Evolutionary conservation across 441 rosid genomes (phyloP).

Genomic region (Breynia disticha): DNA sequence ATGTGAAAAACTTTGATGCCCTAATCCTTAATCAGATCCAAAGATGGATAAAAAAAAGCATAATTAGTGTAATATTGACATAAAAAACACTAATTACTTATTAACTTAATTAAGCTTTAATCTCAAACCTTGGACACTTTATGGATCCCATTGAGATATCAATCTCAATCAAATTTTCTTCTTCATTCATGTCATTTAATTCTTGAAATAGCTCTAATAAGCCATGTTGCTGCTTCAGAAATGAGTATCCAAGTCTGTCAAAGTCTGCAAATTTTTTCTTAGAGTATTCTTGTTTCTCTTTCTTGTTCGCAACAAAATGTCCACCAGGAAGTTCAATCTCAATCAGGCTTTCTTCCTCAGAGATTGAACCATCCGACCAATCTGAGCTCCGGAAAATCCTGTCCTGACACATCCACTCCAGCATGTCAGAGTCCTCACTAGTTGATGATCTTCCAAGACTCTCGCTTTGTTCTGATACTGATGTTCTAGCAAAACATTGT

Average conservation of each 20-base stretch:
- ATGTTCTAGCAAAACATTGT: neutral
- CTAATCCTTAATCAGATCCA: too few relatives aligned
- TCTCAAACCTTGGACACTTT: slow-evolving; percentile 67
- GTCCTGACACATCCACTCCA: slow-evolving; percentile 31
- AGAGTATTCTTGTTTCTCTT: slow-evolving; percentile 15
- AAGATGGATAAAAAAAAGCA: too few relatives aligned
- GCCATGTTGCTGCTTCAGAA: slow-evolving; percentile 22
- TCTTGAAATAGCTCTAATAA: slow-evolving; percentile 43
- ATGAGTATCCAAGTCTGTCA: neutral
- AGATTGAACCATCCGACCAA: slow-evolving; percentile 49
- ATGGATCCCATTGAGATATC: slow-evolving; percentile 81
- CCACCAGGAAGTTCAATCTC: slow-evolving; percentile 79
- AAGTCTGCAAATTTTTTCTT: slow-evolving; percentile 29
- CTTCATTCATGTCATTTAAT: slow-evolving; percentile 53
- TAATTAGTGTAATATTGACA: too few relatives aligned
- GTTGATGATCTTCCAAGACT: slow-evolving; percentile 24
- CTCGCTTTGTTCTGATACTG: slow-evolving; percentile 26
- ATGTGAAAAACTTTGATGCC: too few relatives aligned
- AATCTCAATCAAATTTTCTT: slow-evolving; percentile 85
- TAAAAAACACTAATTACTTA: too few relatives aligned
- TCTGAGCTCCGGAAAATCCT: slow-evolving; percentile 27
- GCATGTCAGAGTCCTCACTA: slow-evolving; percentile 47
- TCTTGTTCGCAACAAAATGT: slow-evolving; percentile 33
- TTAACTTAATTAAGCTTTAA: slow-evolving; percentile 33
- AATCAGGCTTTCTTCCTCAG: slow-evolving; percentile 76